phyloP scores from a whole-genome alignment of 129 eudicot species.

The Glebionis coronaria region DNA sequence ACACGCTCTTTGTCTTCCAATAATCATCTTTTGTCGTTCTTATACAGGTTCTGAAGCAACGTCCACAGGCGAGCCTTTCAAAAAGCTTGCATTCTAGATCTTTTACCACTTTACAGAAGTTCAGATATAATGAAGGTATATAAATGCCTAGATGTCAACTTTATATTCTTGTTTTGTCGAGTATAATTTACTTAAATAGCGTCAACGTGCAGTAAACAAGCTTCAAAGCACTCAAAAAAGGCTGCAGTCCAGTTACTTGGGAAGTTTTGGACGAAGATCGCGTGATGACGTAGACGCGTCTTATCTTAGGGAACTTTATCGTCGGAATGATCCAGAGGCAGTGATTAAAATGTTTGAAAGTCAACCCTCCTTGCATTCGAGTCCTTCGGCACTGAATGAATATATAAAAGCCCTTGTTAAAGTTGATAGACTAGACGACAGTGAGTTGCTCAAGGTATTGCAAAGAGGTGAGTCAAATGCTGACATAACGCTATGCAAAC shows the following conservation, averaged over 20 bases:
- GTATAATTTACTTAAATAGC: too few relatives aligned
- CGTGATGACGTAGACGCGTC: slow-evolving; percentile 45
- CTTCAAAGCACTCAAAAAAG: slow-evolving; percentile 40
- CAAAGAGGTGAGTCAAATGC: slow-evolving; percentile 65
- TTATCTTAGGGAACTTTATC: slow-evolving; percentile 63
- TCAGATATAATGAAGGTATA: slow-evolving; percentile 45
- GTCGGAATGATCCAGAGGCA: slow-evolving; percentile 76
- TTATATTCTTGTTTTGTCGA: neutral
- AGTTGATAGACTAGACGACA: slow-evolving; percentile 78
- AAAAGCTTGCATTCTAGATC: slow-evolving; percentile 40
- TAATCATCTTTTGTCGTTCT: slow-evolving; percentile 12
- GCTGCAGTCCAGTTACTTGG: slow-evolving; percentile 39
- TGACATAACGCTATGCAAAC: too few relatives aligned
- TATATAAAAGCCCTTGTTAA: slow-evolving; percentile 84
- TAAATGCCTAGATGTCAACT: slow-evolving; percentile 1
- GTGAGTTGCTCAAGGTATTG: slow-evolving; percentile 72
- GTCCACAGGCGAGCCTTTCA: slow-evolving; percentile 40
- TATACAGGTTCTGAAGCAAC: slow-evolving; percentile 54
- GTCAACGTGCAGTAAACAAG: slow-evolving; percentile 24
- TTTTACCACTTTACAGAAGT: slow-evolving; percentile 37
- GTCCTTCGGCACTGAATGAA: slow-evolving; percentile 79
- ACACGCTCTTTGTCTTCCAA: neutral
- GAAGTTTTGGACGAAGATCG: slow-evolving; percentile 30
- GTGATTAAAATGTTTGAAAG: slow-evolving; percentile 82
- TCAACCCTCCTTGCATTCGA: slow-evolving; percentile 74